A percentile compares a stretch with the other conserved stretches of the same genome.
phyloP scores from a whole-genome alignment of 805 yeast genomes.

The Clavispora fructus region DNA sequence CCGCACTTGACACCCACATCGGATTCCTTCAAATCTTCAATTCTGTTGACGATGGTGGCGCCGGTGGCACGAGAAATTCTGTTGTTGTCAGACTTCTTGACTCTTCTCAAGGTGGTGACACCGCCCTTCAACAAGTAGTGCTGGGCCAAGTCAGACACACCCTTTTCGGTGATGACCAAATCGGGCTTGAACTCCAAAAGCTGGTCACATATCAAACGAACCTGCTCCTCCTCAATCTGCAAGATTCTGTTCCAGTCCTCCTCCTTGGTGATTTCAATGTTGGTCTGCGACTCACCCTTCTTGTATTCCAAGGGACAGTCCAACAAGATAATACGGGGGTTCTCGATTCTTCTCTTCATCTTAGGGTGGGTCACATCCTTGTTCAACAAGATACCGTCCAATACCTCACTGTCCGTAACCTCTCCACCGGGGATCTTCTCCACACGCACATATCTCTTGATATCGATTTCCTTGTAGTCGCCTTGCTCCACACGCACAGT shows the following conservation, averaged over 20 bases:
- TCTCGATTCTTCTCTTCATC: constrained; percentile 84
- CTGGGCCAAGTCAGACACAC: constrained; percentile 96
- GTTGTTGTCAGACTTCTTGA: constrained; percentile 91
- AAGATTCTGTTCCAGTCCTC: constrained; percentile 93
- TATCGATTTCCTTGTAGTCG: constrained; percentile 78
- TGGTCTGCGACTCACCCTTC: constrained; percentile 98
- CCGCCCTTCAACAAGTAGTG: constrained; percentile 93
- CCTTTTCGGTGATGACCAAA: constrained; percentile 94
- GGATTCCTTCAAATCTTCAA: constrained; percentile 86
- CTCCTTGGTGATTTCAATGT: constrained; percentile 93
- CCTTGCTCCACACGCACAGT: constrained; percentile 64
- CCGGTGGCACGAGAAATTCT: constrained; percentile 97
- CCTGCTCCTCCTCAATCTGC: constrained; percentile 97
- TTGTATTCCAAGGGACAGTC: constrained; percentile 98
- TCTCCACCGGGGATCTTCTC: constrained; percentile 99
- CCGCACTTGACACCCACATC: constrained; percentile 92
- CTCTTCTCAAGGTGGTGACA: constrained; percentile 88
- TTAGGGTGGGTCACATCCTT: constrained; percentile 99
- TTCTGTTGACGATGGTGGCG: constrained; percentile 92
- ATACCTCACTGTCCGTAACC: constrained; percentile 78
- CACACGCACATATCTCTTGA: constrained; percentile 85
- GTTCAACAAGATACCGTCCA: constrained; percentile 88
- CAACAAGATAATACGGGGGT: constrained; percentile 81
- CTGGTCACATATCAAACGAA: constrained; percentile 78
- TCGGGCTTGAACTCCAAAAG: constrained; percentile 84